Conservation (phyloP, 1,284 basidiomycete species). For the Coniophora puteana region DNA sequence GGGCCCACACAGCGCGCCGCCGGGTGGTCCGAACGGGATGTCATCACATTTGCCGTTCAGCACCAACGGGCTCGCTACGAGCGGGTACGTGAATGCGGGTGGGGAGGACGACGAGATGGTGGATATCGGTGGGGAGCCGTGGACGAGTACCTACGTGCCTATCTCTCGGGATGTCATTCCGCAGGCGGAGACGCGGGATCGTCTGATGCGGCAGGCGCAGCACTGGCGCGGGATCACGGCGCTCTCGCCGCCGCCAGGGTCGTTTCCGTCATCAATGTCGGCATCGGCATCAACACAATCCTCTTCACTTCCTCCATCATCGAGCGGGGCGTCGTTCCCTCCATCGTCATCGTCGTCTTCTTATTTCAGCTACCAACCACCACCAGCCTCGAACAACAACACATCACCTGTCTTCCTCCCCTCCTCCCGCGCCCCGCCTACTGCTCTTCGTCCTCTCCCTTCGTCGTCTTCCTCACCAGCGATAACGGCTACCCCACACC, state of each 20-base stretch:
- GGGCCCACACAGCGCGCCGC: slow-evolving; percentile 8
- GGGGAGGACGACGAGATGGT: slow-evolving; percentile 45
- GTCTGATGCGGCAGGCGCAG: slow-evolving; percentile 55
- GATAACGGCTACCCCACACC: slow-evolving; percentile 30
- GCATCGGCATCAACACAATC: slow-evolving; percentile 26
- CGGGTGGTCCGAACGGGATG: slow-evolving; percentile 12
- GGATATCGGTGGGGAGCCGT: slow-evolving; percentile 49
- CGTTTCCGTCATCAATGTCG: slow-evolving; percentile 27
- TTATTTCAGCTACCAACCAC: too few relatives aligned
- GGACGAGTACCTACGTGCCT: slow-evolving; percentile 37
- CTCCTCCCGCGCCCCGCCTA: too few relatives aligned
- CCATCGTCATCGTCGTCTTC: too few relatives aligned
- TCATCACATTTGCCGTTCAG: slow-evolving; percentile 14
- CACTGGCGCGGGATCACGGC: slow-evolving; percentile 71
- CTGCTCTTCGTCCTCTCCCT: too few relatives aligned
- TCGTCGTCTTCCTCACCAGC: too few relatives aligned
- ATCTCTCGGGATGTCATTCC: slow-evolving; percentile 44
- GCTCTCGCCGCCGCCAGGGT: slow-evolving; percentile 37
- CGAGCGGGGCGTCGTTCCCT: slow-evolving; percentile 17
- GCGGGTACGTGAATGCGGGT: too few relatives aligned
- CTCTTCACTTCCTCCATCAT: slow-evolving; percentile 28
- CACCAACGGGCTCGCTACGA: slow-evolving; percentile 19
- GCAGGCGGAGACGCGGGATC: slow-evolving; percentile 45
- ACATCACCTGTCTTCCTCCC: too few relatives aligned
- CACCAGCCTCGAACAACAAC: too few relatives aligned